Percentiles rank a stretch among this genome's conserved stretches.
Conservation (phyloP, 2,329 filamentous ascomycete genomes). For the Fusarium pseudograminearum region DNA sequence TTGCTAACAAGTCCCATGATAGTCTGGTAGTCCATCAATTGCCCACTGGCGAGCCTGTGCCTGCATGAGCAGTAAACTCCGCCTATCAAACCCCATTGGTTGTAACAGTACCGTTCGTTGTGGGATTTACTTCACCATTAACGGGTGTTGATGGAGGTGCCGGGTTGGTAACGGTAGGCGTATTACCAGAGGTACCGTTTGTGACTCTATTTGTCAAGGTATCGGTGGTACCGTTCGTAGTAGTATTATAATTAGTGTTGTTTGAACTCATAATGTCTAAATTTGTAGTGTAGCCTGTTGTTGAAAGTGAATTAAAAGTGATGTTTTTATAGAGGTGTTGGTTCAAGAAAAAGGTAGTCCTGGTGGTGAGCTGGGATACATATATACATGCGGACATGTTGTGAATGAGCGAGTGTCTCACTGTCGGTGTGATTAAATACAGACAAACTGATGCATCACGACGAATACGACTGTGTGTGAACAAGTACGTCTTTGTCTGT, state of each 20-base stretch:
- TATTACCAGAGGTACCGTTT: background rate
- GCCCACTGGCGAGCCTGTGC: background rate
- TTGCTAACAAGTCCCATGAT: background rate
- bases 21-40: background rate
- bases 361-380: background rate
- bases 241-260: background rate
- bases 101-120: background rate
- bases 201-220: background rate
- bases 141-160: background rate
- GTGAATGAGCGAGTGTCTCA: background rate
- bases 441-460: background rate
- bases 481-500: background rate
- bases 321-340: background rate
- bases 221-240: background rate
- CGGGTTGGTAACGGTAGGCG: background rate
- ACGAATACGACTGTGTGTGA: background rate
- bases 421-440: background rate
- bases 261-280: background rate
- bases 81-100: background rate
- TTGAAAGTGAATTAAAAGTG: too few relatives aligned
- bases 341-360: background rate
- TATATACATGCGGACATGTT: background rate
- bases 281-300: background rate
- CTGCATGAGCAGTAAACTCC: background rate
- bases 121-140: background rate